phyloP scores from a whole-genome alignment of 306 rosid genomes.

The Elaeagnus macrophylla region DNA sequence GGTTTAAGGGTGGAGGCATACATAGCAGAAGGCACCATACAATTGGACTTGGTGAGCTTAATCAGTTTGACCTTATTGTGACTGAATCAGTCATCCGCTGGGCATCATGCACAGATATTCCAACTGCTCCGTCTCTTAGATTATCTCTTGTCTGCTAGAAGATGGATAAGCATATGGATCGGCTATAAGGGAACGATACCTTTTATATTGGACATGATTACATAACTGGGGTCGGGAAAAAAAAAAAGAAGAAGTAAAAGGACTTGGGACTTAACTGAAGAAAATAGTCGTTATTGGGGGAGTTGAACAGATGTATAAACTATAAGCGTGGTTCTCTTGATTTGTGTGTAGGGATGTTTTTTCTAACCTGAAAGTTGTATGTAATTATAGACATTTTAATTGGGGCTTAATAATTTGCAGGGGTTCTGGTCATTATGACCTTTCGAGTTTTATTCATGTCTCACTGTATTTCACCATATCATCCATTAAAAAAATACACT shows the following conservation, averaged over 20 bases:
- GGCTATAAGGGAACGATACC: not conserved
- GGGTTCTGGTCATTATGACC: too few species aligned
- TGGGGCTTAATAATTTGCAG: too few species aligned
- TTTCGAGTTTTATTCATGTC: too few species aligned
- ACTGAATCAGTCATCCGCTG: slow-evolving; percentile 32
- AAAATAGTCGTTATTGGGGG: not conserved
- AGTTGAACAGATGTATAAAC: too few species aligned
- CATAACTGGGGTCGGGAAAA: not conserved
- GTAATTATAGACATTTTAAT: too few species aligned
- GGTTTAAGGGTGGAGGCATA: slow-evolving; percentile 24
- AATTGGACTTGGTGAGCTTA: slow-evolving; percentile 34
- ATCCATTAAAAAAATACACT: too few species aligned
- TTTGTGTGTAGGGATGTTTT: too few species aligned
- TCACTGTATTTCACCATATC: too few species aligned
- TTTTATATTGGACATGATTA: not conserved
- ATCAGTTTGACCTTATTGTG: slow-evolving; percentile 28
- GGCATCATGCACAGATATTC: slow-evolving; percentile 41
- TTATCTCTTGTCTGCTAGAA: slow-evolving; percentile 35
- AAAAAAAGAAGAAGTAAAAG: not conserved
- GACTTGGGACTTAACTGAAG: not conserved
- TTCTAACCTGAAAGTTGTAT: too few species aligned
- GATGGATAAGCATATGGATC: not conserved
- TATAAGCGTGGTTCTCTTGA: too few species aligned
- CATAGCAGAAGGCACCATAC: slow-evolving; percentile 34
- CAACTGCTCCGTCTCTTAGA: slow-evolving; percentile 30